phyloP scores from a whole-genome alignment of 2,329 filamentous ascomycete species.

The Fusarium denticulatum region DNA sequence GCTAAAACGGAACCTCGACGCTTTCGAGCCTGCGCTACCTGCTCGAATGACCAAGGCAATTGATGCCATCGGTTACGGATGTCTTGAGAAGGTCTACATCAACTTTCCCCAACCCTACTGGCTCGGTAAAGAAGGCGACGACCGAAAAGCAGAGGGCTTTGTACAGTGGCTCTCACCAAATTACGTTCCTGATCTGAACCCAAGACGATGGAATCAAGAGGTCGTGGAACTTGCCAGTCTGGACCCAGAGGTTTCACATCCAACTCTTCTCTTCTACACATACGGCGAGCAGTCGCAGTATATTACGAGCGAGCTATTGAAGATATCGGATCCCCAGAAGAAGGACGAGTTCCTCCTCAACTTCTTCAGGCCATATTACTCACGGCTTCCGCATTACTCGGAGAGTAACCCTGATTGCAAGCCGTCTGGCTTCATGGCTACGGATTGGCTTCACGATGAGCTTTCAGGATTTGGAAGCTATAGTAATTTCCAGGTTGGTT shows the following conservation, averaged over 20 bases:
- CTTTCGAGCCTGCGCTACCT: slow-evolving; percentile 71
- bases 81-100: slow-evolving; percentile 76
- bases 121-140: slow-evolving; percentile 56
- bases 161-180: slow-evolving; percentile 78
- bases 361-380: slow-evolving; percentile 83
- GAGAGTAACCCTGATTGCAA: slow-evolving; percentile 63
- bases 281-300: slow-evolving; percentile 70
- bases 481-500: slow-evolving; percentile 82
- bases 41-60: slow-evolving; percentile 68
- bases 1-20: slow-evolving; percentile 67
- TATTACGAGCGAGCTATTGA: slow-evolving; percentile 58
- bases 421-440: slow-evolving; percentile 73
- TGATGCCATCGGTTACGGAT: slow-evolving; percentile 73
- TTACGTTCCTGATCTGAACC: slow-evolving; percentile 72
- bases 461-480: slow-evolving; percentile 86
- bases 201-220: slow-evolving; percentile 77
- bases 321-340: slow-evolving; percentile 55
- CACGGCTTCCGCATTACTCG: slow-evolving; percentile 75
- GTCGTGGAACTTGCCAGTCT: slow-evolving; percentile 80
- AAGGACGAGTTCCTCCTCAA: slow-evolving; percentile 65
- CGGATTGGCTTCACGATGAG: slow-evolving; percentile 81
- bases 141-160: slow-evolving; percentile 68
- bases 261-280: slow-evolving; percentile 86
- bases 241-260: slow-evolving; percentile 67
- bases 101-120: slow-evolving; percentile 83